Conservation (phyloP, 148 eudicot genomes). For the Chenopodium quinoa region DNA sequence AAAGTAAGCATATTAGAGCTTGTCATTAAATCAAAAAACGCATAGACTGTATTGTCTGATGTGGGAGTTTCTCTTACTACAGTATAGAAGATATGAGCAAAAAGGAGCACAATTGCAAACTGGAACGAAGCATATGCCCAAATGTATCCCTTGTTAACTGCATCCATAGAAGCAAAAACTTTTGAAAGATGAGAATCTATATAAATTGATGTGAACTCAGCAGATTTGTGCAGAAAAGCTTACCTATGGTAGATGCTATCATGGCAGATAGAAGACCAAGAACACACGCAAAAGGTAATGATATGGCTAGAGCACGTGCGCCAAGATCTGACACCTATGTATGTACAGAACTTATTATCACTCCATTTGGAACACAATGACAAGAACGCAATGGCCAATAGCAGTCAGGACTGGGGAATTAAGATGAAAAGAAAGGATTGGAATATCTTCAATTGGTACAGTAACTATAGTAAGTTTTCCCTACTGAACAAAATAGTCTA, state of each 20-base stretch:
- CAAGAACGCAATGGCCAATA: not conserved
- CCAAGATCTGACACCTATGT: conserved; percentile 33
- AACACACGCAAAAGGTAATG: conserved; percentile 35
- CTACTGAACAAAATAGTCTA: not conserved
- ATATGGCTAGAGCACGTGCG: conserved; percentile 34
- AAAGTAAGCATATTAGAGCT: conserved; percentile 6
- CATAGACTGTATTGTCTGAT: not conserved
- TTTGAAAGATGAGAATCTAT: not conserved
- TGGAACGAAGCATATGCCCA: conserved; percentile 44
- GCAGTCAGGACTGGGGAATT: not conserved
- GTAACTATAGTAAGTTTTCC: no score
- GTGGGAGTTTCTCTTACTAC: conserved; percentile 22
- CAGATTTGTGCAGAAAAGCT: not conserved
- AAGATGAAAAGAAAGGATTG: not conserved
- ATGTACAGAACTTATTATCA: not conserved
- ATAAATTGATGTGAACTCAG: not conserved
- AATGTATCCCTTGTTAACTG: conserved; percentile 34
- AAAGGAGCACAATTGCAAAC: conserved; percentile 37
- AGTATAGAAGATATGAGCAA: conserved; percentile 35
- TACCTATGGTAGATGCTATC: conserved; percentile 42
- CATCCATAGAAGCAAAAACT: conserved; percentile 6
- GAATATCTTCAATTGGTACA: not conserved
- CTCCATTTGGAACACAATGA: not conserved
- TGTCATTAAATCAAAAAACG: not conserved
- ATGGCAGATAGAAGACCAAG: conserved; percentile 35